Conservation (phyloP, 2,329 filamentous ascomycete genomes). For the Fusarium palustre region DNA sequence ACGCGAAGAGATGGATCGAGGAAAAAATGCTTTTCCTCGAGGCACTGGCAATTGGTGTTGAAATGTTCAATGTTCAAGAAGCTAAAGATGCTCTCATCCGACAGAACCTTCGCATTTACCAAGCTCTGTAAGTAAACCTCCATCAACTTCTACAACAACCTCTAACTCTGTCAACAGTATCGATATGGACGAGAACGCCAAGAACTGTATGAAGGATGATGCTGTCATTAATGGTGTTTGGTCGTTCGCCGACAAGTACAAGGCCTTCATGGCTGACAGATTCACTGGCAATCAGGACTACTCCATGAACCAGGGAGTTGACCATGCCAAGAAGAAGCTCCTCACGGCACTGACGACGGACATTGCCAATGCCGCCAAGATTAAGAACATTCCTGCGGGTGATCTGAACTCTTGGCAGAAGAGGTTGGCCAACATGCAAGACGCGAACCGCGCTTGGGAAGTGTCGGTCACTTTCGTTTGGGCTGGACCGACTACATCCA, state of each 20-base stretch:
- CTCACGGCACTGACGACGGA: neutral
- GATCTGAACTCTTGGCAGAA: neutral
- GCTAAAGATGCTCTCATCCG: neutral
- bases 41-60: slow-evolving; percentile 6
- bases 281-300: neutral
- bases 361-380: neutral
- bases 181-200: slow-evolving; percentile 9
- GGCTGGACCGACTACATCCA: neutral
- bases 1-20: neutral
- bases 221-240: slow-evolving; percentile 6
- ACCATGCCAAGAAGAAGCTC: neutral
- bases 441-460: neutral
- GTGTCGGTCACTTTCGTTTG: neutral
- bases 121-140: neutral
- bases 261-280: neutral
- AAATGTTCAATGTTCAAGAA: slow-evolving; percentile 7
- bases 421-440: neutral
- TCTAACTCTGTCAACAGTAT: neutral
- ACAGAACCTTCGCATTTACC: slow-evolving; percentile 18
- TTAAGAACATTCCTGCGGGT: neutral
- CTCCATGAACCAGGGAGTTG: slow-evolving; percentile 15
- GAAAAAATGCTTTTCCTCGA: neutral
- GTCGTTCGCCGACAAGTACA: slow-evolving; percentile 27
- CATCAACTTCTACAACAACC: fast-evolving
- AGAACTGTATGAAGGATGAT: neutral